These are phyloP conservation scores for Dothiorella sarmentorum DNA, from an alignment of 2,329 filamentous ascomycete species.

Conservation along the genomic window DNA sequence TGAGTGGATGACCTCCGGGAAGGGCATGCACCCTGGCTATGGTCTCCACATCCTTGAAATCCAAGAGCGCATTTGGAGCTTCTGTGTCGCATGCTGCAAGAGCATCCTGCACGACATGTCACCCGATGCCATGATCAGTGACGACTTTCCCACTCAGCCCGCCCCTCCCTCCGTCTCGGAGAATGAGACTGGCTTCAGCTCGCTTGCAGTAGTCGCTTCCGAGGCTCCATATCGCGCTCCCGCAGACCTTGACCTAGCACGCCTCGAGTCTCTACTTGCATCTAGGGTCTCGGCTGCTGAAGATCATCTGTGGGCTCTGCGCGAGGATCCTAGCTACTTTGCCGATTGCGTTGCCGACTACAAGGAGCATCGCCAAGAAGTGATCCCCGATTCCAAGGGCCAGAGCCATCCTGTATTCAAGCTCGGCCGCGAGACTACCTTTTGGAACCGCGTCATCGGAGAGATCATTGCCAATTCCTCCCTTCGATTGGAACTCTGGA, in stretches of 20 bases:
- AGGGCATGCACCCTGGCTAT: constrained; percentile 44
- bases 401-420: constrained; percentile 27
- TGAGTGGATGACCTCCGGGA: constrained; percentile 33
- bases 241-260: constrained; percentile 43
- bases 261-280: constrained; percentile 44
- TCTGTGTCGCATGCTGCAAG: constrained; percentile 49
- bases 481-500: constrained; percentile 38
- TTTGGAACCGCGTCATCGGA: constrained; percentile 43
- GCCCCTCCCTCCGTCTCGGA: constrained; percentile 35
- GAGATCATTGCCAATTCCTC: constrained; percentile 35
- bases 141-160: constrained; percentile 35
- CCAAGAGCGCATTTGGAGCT: constrained; percentile 47
- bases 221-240: constrained; percentile 56
- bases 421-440: constrained; percentile 22
- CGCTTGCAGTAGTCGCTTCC: constrained; percentile 41
- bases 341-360: constrained; percentile 41
- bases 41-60: constrained; percentile 51
- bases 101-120: constrained; percentile 53
- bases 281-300: constrained; percentile 44
- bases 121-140: constrained; percentile 26
- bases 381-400: constrained; percentile 41
- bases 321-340: constrained; percentile 60
- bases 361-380: constrained; percentile 48
- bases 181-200: constrained; percentile 33
- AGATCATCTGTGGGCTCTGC: constrained; percentile 54